A percentile compares a stretch with the other conserved stretches of the same genome.
Conservation (phyloP, 164 flowering plant species). For the Vitis labrusca region DNA sequence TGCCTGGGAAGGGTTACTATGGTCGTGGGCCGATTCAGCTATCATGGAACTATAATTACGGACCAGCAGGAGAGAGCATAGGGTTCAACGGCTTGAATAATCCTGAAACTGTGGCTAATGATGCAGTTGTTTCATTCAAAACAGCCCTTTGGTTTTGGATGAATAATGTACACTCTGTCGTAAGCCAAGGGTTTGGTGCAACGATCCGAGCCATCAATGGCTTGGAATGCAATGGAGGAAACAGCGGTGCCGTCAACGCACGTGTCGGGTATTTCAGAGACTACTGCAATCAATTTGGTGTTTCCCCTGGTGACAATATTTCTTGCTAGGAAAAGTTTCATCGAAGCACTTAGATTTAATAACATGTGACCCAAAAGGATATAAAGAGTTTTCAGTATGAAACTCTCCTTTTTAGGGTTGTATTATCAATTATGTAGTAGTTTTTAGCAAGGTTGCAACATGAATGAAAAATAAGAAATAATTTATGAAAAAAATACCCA, state of each 20-base stretch:
- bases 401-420: no score
- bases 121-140: constrained; percentile 2
- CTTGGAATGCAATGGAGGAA: constrained; percentile 4
- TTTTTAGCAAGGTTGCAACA: no score
- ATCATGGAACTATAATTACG: constrained; percentile 27
- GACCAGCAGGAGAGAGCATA: constrained; percentile 16
- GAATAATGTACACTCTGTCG: constrained; percentile 9
- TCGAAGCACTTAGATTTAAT: no score
- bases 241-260: not conserved
- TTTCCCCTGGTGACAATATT: not conserved
- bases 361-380: no score
- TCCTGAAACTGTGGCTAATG: constrained; percentile 15
- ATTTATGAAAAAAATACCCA: no score
- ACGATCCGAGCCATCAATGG: constrained; percentile 11
- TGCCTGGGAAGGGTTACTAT: constrained; percentile 1
- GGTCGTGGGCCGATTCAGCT: constrained; percentile 26
- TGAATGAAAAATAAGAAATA: no score
- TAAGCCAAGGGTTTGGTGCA: constrained; percentile 12
- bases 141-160: constrained; percentile 19
- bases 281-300: no score
- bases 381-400: no score
- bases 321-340: not conserved
- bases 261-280: not conserved
- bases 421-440: no score
- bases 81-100: constrained; percentile 15